Evolutionary conservation across 2,329 filamentous ascomycete species (phyloP), one percentile per base, ranked within the genome.

Genomic region (Verticillium klebahnii): DNA sequence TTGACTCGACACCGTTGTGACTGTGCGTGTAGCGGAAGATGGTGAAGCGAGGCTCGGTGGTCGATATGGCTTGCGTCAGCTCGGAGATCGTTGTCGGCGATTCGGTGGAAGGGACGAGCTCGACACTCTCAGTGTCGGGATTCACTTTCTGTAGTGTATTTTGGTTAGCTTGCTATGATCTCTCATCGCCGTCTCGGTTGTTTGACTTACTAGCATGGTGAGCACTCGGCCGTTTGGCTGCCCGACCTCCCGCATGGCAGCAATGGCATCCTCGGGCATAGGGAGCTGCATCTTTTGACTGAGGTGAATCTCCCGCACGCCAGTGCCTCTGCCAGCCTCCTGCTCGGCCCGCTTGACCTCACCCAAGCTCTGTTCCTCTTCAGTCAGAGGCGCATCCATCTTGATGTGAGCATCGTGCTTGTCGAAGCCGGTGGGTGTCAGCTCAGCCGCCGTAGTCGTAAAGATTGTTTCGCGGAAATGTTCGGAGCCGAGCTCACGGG

Each of bases 381-480:
- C 88, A 0, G 91, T 95, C 67, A 95, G 78, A 17, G 91, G 91
- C 15, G 90, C 90, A 37, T 81, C 85, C 40, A 87, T 71, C 63
- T 78, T 78, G 7, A 77, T 81, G 72, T 94, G 91, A 57, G 83
- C 83, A 70, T 92, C 89, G 71, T 93, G 89, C 69, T 84, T 87
- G 69, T 82, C 80, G 77, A 93, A 95, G 0, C 91, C 91, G 50
- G 82, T 78, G 14, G 82, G 78, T 7, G 80, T 91, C 65, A 95
- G 77, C 76, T 95, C 91, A 23, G 86, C 83, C 29, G 86, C 78
- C 50, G 82, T 85, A 1, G 90, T 94, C 12, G 84, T 85, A 71
- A 93, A 92, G 52, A 94, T 80, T 29, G 85, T 89, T 72, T 93
- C 89, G 59, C 88, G 80, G 75, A 95, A 94, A 69, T 92, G 83